phyloP scores from a whole-genome alignment of 2,329 filamentous ascomycete genomes.

The Xylariaceae sp. region DNA sequence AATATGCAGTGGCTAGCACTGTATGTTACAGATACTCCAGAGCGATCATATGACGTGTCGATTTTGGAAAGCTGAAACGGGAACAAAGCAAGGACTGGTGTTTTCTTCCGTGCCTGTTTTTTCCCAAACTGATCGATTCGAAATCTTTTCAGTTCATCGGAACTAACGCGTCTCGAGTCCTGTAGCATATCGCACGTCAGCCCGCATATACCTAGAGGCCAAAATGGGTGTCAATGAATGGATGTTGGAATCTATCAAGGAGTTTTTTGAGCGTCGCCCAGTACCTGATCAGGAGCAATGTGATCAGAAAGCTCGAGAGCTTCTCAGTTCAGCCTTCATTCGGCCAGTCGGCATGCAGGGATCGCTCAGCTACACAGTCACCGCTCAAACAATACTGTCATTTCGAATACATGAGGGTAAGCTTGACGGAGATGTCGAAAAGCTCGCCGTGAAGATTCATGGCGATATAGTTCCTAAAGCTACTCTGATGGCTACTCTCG shows the following conservation, averaged over 20 bases:
- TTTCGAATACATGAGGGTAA: not conserved
- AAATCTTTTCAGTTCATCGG: no score
- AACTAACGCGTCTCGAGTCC: no score
- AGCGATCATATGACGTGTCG: no score
- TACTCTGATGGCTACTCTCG: not conserved
- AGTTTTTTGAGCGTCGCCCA: not conserved
- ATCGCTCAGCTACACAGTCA: not conserved
- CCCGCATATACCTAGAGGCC: no score
- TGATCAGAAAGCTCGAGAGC: not conserved
- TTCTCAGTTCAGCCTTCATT: not conserved
- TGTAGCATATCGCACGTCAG: no score
- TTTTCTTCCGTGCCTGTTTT: no score
- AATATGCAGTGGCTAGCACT: no score
- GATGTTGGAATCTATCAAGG: not conserved
- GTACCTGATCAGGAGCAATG: not conserved
- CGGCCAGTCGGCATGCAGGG: constrained; percentile 1
- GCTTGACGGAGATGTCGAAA: not conserved
- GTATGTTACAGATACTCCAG: no score
- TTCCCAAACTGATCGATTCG: no score
- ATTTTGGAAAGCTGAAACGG: no score
- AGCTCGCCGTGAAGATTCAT: not conserved
- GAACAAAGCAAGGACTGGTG: no score
- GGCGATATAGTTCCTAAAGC: not conserved
- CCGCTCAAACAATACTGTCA: not conserved
- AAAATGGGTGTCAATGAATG: not conserved